Base-by-base conservation (phyloP, 2,329 filamentous ascomycete genomes). In the Aspergillus floridensis region DNA sequence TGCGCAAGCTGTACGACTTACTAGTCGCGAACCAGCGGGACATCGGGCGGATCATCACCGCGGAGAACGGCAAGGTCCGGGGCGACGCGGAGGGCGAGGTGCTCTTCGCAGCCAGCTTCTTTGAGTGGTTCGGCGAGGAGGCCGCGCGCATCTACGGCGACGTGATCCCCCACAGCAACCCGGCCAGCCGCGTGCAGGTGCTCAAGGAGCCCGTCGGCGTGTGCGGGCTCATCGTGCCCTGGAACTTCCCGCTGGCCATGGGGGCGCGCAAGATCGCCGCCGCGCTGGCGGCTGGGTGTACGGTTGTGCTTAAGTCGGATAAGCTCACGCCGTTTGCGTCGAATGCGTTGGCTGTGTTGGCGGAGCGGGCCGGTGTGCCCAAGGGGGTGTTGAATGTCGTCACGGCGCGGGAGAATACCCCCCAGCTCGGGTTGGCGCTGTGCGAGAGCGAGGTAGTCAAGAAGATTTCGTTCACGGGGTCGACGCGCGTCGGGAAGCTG, bases 391-490 rank as follows among this genome's bases (percentile, higher is more conserved):
- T 97, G 64, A 96, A 97, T 76, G 81, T 96, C 56, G 82, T 97
- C 60, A 93, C 91, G 1, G 84, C 91, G 0, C 76, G 89, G 5
- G 78, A 87, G 47, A 93, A 96, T 75, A 96, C 91, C 0, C 80
- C 87, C 5, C 85, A 87, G 66, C 82, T 97, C 3, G 93, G 92
- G 54, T 21, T 58, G 3, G 53, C 59, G 1, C 58, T 69, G 7
- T 65, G 62, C 22, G 59, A 63, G 49, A 58, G 57, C 1, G 79
- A 87, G 70, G 78, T 85, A 24, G 81, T 97, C 53, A 93, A 88
- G 74, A 97, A 97, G 76, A 84, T 97, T 48, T 96, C 91, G n/a
- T 98, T 98, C 74, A 97, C 93, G 0, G 93, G 93, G 49, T 84
- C 80, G 16, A 87, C 85, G 0, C 76, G 78, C 41, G 84, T 87